Conservation (phyloP, 345 rosid species). For the Lepidium sativum region DNA sequence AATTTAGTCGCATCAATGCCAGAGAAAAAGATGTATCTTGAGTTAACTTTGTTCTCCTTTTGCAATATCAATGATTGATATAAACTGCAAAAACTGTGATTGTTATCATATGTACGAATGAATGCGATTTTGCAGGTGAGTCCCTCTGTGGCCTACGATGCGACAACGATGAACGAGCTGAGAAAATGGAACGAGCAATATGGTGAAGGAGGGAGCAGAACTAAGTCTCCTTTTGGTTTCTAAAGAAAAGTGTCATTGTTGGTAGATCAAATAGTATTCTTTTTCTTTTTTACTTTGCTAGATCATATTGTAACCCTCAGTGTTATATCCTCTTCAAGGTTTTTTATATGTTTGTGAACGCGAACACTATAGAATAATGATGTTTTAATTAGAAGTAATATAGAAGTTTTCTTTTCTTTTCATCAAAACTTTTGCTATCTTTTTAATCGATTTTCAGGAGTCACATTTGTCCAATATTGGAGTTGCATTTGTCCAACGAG, state of each 20-base stretch:
- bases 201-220: conserved; percentile 93
- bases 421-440: no score
- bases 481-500: no score
- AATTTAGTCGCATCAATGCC: conserved; percentile 8
- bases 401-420: neutral
- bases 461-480: no score
- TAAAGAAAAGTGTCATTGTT: conserved; percentile 9
- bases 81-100: conserved; percentile 1
- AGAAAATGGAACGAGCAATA: conserved; percentile 98
- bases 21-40: neutral
- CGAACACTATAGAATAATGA: neutral
- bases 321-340: neutral
- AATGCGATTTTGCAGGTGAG: conserved; percentile 50
- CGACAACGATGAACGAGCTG: conserved; percentile 86
- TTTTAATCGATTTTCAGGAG: no score
- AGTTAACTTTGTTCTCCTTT: neutral
- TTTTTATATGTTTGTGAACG: neutral
- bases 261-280: neutral
- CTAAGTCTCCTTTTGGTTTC: conserved; percentile 78
- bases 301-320: conserved; percentile 2
- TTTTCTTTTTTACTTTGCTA: neutral
- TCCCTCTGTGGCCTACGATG: conserved; percentile 82
- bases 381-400: neutral
- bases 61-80: neutral
- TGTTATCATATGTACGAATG: conserved; percentile 1